phyloP scores from a whole-genome alignment of 176 grass and related monocot species.

The Puya raimondii region DNA sequence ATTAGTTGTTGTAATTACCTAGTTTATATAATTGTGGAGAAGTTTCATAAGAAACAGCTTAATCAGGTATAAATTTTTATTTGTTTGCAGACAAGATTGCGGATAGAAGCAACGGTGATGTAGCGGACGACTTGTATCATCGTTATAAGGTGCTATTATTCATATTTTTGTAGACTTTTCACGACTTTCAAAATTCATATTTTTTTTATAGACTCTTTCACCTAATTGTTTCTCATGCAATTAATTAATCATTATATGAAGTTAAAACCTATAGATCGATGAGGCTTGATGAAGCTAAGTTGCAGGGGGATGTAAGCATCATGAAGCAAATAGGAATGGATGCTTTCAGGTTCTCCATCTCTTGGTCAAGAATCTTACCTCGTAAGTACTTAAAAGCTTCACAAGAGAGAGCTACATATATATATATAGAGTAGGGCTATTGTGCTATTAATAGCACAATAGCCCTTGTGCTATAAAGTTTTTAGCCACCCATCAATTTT shows the following conservation, averaged over 20 bases:
- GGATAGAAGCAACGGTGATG: slow-evolving; percentile 48
- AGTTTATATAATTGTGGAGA: neutral
- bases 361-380: slow-evolving; percentile 55
- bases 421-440: too few species aligned
- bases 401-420: neutral
- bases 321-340: slow-evolving; percentile 52
- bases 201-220: neutral
- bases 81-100: slow-evolving; percentile 20
- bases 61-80: neutral
- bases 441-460: neutral
- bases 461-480: too few species aligned
- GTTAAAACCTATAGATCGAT: neutral
- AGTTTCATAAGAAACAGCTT: neutral
- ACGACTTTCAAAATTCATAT: neutral
- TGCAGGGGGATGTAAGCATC: slow-evolving; percentile 49
- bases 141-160: slow-evolving; percentile 45
- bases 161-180: neutral
- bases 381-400: slow-evolving; percentile 9
- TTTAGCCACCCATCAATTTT: too few species aligned
- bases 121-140: slow-evolving; percentile 67
- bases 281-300: neutral
- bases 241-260: neutral
- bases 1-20: neutral
- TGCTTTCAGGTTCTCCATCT: slow-evolving; percentile 59
- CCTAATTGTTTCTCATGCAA: neutral